A percentile compares a stretch with the other conserved stretches of the same genome.
These are phyloP conservation scores for Entomortierella lignicola DNA, from an alignment of 192 early-diverging fungal species.

Conservation along the genomic window DNA sequence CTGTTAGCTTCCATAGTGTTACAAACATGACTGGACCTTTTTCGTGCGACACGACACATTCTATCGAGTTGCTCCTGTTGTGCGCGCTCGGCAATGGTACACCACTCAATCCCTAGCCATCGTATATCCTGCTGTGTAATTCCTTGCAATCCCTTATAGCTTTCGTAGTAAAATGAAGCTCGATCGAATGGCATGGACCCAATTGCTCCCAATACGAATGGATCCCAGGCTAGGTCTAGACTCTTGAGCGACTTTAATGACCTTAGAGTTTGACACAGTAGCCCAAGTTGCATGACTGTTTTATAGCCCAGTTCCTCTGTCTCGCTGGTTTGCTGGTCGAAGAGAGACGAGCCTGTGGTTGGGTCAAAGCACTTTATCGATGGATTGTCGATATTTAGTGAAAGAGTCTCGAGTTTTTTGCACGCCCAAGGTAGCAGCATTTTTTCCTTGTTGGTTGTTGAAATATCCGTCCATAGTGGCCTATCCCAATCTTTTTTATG, in stretches of 20 bases:
- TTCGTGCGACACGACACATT: neutral
- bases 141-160: neutral
- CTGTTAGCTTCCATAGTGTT: neutral
- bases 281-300: neutral
- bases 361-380: neutral
- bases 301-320: neutral
- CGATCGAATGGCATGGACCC: neutral
- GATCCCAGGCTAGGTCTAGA: neutral
- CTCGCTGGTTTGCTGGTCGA: neutral
- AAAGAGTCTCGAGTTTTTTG: neutral
- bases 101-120: neutral
- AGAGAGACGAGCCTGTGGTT: neutral
- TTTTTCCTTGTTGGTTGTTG: neutral
- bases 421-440: neutral
- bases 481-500: neutral
- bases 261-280: neutral
- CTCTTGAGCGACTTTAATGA: neutral
- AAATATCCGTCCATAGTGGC: neutral
- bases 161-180: neutral
- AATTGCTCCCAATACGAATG: neutral
- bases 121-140: neutral
- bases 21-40: neutral
- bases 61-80: neutral
- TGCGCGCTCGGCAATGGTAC: neutral
- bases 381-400: neutral